Evolutionary conservation across 148 eudicot species (phyloP).

Genomic region (Cornus suecica): DNA sequence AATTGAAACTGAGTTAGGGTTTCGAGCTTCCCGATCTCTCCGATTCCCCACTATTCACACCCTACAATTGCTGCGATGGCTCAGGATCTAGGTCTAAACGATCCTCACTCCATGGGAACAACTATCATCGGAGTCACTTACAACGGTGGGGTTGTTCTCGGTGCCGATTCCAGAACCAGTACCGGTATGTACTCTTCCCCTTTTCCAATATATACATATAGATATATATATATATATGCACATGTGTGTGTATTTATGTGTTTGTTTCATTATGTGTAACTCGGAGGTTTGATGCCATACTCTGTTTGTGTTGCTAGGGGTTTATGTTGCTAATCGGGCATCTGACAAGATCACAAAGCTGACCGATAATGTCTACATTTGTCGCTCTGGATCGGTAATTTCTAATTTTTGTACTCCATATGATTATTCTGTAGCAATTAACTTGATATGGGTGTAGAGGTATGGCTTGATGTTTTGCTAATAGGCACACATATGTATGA

Average conservation of each 20-base stretch:
- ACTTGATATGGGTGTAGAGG: neutral
- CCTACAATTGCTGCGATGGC: neutral
- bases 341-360: slow-evolving; percentile 97
- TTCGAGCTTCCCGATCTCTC: neutral
- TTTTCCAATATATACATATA: neutral
- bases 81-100: slow-evolving; percentile 32
- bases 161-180: slow-evolving; percentile 98
- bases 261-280: neutral
- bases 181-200: slow-evolving; percentile 48
- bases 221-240: no score
- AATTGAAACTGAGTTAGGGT: neutral
- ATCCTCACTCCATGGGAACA: slow-evolving; percentile 86
- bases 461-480: neutral
- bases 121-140: slow-evolving; percentile 96
- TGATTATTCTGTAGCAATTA: neutral
- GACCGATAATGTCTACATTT: slow-evolving; percentile 88
- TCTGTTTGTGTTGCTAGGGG: slow-evolving; percentile 40
- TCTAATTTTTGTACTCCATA: neutral
- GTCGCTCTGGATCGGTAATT: slow-evolving; percentile 99
- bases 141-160: slow-evolving; percentile 91
- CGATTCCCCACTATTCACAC: slow-evolving; percentile 12
- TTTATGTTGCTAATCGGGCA: slow-evolving; percentile 97
- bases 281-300: neutral
- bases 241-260: no score
- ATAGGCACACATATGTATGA: no score